Conservation (phyloP, 228 moss, liverwort and hornwort genomes). For the Sphagnum magellanicum region DNA sequence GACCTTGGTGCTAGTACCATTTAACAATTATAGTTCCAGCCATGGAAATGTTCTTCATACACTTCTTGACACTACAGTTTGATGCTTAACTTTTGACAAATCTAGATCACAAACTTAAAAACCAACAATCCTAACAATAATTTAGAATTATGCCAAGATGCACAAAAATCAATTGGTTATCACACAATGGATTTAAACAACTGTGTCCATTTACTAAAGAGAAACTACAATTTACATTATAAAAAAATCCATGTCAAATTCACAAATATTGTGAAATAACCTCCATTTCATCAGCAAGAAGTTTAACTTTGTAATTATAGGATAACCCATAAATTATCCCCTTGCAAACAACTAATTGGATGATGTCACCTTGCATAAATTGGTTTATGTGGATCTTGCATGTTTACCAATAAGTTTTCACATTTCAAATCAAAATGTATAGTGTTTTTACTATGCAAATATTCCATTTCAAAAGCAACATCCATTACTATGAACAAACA, state of each 20-base stretch:
- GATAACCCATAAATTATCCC: too few relatives aligned
- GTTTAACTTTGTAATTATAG: too few relatives aligned
- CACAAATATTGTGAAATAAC: too few relatives aligned
- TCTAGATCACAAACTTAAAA: constrained; percentile 87
- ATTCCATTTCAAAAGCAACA: constrained; percentile 98
- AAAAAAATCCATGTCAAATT: too few relatives aligned
- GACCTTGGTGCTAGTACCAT: constrained; percentile 79
- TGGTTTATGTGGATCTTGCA: constrained; percentile 97
- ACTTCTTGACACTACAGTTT: constrained; percentile 97
- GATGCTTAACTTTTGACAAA: constrained; percentile 94
- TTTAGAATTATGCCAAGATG: too few relatives aligned
- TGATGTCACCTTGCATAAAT: constrained; percentile 73
- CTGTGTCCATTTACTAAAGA: too few relatives aligned
- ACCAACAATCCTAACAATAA: too few relatives aligned
- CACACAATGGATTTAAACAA: too few relatives aligned
- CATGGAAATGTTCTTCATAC: constrained; percentile 95
- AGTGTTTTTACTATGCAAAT: constrained; percentile 88
- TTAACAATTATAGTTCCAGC: constrained; percentile 97
- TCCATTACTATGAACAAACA: constrained; percentile 93
- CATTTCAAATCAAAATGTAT: constrained; percentile 97
- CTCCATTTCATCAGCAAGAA: too few relatives aligned
- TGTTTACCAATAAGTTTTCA: constrained; percentile 90
- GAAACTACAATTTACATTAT: too few relatives aligned
- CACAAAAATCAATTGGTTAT: too few relatives aligned
- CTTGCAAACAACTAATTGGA: too few relatives aligned